Evolutionary conservation across 352 stramenopile species (phyloP).

Genomic region (Blastocystis sp.): DNA sequence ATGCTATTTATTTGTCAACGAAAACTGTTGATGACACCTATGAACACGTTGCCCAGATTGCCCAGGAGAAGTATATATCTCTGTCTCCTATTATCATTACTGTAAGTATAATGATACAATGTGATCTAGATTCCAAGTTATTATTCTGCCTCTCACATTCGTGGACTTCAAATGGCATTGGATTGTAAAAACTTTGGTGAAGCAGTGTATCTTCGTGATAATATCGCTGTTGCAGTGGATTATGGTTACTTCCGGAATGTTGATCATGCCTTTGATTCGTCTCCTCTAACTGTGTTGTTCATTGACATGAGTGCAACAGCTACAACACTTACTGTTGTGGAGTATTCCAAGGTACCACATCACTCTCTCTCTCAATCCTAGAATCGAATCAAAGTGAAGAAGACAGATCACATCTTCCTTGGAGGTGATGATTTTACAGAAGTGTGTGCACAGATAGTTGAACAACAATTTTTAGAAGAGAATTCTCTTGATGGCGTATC

Average conservation of each 20-base stretch:
- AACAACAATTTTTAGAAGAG: not conserved
- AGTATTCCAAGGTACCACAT: not conserved
- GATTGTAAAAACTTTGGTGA: conserved; percentile 39
- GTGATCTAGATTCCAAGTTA: not conserved
- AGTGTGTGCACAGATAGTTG: not conserved
- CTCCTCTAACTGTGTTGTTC: not conserved
- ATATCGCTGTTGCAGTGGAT: not conserved
- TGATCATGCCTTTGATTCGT: not conserved
- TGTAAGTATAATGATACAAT: not conserved
- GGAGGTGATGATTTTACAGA: not conserved
- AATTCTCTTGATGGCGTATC: not conserved
- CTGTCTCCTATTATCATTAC: not conserved
- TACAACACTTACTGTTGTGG: not conserved
- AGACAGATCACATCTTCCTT: not conserved
- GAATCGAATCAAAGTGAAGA: not conserved
- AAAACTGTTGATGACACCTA: not conserved
- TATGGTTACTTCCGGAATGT: not conserved
- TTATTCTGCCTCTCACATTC: not conserved
- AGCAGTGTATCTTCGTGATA: not conserved
- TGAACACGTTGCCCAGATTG: not conserved
- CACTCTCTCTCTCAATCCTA: not conserved
- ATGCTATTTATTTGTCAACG: conserved; percentile 10
- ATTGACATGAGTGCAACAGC: not conserved
- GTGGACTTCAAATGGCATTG: not conserved
- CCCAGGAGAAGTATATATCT: too few species aligned